Base-by-base conservation (phyloP, 257 asterid species). In the Ilex aquifolium region DNA sequence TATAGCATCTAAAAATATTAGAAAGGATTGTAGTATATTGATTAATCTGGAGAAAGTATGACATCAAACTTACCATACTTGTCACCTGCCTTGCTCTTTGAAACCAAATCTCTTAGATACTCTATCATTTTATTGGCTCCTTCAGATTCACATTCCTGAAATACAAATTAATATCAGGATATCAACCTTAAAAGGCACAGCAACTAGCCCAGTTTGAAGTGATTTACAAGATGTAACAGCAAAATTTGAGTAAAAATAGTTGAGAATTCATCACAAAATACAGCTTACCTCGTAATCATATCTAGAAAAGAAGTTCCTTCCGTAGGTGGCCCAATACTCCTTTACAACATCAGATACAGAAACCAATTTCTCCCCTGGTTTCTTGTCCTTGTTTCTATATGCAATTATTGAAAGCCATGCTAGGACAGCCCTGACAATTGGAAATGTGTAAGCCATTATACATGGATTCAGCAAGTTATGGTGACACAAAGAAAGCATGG, bases 351-450 rank as follows among this genome's bases (percentile, higher is more conserved):
- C 96, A 56, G 95, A 69, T 46, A 93, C 94, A n/a, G 95, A 90
- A 76, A 85, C 82, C 77, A 93, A 68, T 61, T 79, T 70, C 67
- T 87, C 99, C 66, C 96, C 99, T 1, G 86, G 74, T 64, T 76
- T 87, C 77, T 73, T 87, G 74, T 83, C 90, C 87, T 85, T 93
- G 86, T 89, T 93, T 63, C 74, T 79, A 56, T 62, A 79, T 44
- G 99, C 95, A 71, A 93, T 64, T 67, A 93, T 90, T n/a, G 99
- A 90, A 78, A 93, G 82, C 99, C 99, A 93, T 69, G 96, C 95
- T 70, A 93, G 77, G 67, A 93, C 95, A 58, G 99, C 97, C 99
- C 99, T 92, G 82, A 44, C 51, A 62, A 36, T 64, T 16, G 64
- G 55, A 57, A 48, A 68, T 14, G 66, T 58, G 31, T 42, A 32